phyloP scores from a whole-genome alignment of 306 rosid genomes.

The Fragaria vesca region DNA sequence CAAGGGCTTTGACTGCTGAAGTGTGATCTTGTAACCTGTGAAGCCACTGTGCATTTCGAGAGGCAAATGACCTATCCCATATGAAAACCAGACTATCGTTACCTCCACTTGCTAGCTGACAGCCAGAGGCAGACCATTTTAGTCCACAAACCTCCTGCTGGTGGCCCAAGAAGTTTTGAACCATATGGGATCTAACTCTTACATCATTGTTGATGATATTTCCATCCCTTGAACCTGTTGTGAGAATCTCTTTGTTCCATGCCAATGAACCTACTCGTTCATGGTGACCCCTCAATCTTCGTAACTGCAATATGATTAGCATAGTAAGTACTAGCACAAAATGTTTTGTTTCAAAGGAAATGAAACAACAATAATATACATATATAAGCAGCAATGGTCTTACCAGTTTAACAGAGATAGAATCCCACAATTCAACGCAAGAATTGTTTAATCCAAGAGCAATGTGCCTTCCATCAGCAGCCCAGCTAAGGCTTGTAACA shows the following conservation, averaged over 20 bases:
- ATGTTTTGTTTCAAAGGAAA: not conserved
- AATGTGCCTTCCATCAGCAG: slow-evolving; percentile 60
- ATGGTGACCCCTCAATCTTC: slow-evolving; percentile 47
- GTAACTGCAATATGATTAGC: slow-evolving; percentile 32
- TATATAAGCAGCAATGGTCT: not conserved
- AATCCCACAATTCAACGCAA: slow-evolving; percentile 70
- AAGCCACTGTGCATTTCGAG: slow-evolving; percentile 61
- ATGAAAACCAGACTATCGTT: slow-evolving; percentile 56
- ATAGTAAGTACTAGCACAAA: not conserved
- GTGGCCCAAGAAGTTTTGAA: slow-evolving; percentile 61
- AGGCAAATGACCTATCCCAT: slow-evolving; percentile 54
- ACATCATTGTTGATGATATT: slow-evolving; percentile 52
- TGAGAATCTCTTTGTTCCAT: slow-evolving; percentile 62
- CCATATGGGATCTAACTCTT: slow-evolving; percentile 50
- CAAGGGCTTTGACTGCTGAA: slow-evolving; percentile 66
- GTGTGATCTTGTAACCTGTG: slow-evolving; percentile 62
- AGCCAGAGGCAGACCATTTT: slow-evolving; percentile 67
- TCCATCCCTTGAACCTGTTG: slow-evolving; percentile 63
- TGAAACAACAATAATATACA: not conserved
- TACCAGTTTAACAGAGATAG: slow-evolving; percentile 42
- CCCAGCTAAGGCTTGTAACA: slow-evolving; percentile 55
- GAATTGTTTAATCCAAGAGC: slow-evolving; percentile 70
- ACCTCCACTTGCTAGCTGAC: slow-evolving; percentile 65
- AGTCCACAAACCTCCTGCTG: slow-evolving; percentile 62
- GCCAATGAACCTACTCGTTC: slow-evolving; percentile 57